Base-by-base conservation (phyloP, 805 yeast species). In the Wickerhamomyces xylosicus region DNA sequence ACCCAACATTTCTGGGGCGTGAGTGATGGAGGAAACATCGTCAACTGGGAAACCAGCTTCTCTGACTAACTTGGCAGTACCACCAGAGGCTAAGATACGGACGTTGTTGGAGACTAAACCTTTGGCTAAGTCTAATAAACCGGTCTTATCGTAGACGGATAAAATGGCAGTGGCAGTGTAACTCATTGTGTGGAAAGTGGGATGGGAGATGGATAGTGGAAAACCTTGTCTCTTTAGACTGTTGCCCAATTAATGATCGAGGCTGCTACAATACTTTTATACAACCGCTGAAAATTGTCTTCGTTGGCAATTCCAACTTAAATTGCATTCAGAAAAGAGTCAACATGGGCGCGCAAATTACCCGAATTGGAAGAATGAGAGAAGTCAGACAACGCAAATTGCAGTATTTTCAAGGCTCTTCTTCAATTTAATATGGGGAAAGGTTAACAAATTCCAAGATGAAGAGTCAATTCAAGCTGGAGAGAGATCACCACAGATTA, bases 31-130 rank as follows among this genome's bases (percentile, higher is more conserved):
- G 32, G 94, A 79, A 32, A 92, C 96, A 57, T 92, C 98, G 49
- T 90, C 95, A 15, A 92, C 97, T 34, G 95, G 90, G 77, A 92
- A 90, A 11, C 97, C 97, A 41, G 97, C 95, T 63, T 89, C 98
- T 60, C 95, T 81, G 41, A 92, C 79, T 70, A 92, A 70, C 56
- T 74, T 77, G 41, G 98, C 95, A 40, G 98, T 92, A 59, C 98
- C 98, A 45, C 98, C 98, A 32, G 96, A 85, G 38, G 97, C 98
- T 42, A 92, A 72, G 47, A 92, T 78, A 55, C 97, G 79, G 49
- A 92, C 96, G 47, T 86, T 76, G 64, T 86, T 83, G 52, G 81
- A 82, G 46, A 75, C 81, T 43, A 92, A 75, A 36, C 98, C 98
- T 67, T 92, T 92, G 51, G 97, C 97, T 49, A 92, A 74, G 62